These are phyloP conservation scores for Lonicera japonica DNA, from an alignment of 129 eudicot species.

Conservation along the genomic window DNA sequence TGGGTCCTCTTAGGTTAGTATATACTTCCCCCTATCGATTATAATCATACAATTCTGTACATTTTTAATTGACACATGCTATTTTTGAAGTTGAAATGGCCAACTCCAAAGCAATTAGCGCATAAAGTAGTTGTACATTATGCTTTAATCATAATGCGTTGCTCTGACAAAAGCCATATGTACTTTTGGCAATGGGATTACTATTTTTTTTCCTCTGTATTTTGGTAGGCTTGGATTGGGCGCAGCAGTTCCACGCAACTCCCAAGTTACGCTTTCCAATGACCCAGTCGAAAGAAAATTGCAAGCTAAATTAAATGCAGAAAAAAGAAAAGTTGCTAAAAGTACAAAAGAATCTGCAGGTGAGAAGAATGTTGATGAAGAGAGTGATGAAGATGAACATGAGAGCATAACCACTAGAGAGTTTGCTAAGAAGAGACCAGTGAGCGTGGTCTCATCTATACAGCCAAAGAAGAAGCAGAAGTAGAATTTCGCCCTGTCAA, in stretches of 20 bases:
- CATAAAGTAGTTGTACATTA: background rate
- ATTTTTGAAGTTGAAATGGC: too few relatives aligned
- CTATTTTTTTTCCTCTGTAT: too few relatives aligned
- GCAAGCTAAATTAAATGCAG: slow-evolving; percentile 41
- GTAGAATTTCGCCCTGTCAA: background rate
- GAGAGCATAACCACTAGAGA: slow-evolving; percentile 72
- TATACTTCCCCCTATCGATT: slow-evolving; percentile 9
- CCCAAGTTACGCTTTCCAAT: slow-evolving; percentile 28
- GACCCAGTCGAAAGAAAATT: slow-evolving; percentile 68
- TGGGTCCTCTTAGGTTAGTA: slow-evolving; percentile 54
- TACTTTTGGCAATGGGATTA: too few relatives aligned
- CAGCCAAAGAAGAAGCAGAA: slow-evolving; percentile 18
- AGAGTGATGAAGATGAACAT: slow-evolving; percentile 54
- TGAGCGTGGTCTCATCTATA: slow-evolving; percentile 11
- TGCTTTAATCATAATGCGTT: background rate
- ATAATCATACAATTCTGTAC: background rate
- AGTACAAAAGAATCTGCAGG: slow-evolving; percentile 31
- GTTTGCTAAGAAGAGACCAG: slow-evolving; percentile 52
- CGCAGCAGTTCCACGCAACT: slow-evolving; percentile 69
- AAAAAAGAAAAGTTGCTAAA: slow-evolving; percentile 38
- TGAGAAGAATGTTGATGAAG: slow-evolving; percentile 30
- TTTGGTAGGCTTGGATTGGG: slow-evolving; percentile 64
- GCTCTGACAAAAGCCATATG: background rate
- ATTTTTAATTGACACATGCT: background rate
- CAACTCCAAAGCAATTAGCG: too few relatives aligned